Base-by-base conservation (phyloP, 1,139 yeast species). In the Scheffersomyces cryptocercus region DNA sequence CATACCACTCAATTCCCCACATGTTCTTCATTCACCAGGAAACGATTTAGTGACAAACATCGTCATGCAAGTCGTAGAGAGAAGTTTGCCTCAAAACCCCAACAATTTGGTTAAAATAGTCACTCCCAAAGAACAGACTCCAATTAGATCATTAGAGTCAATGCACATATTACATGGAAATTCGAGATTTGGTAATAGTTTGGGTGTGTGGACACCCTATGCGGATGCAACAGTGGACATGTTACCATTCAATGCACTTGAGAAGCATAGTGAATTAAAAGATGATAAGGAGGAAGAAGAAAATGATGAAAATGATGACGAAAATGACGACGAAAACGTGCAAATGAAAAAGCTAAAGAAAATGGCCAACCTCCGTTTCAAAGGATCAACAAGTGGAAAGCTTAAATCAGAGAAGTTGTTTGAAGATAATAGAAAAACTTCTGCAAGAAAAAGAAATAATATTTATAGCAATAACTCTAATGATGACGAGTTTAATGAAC, bases 171-270 rank as follows among this genome's bases (percentile, higher is more conserved):
- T 83, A 10, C 75, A 79, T 45, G 91, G 91, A 4, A 73, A 73
- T 29, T 79, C 88, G 0, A 66, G 90, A 42, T 79, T 77, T 52
- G 71, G 82, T 0, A 67, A 75, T 35, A 73, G 88, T 24, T 57
- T 83, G 44, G 93, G 90, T 0, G 72, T 79, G 4, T 87, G 95
- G 95, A 60, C 79, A 0, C 77, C 82, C 0, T 87, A 85, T 59
- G 90, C 93, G 0, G 82, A 82, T 52, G 81, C 80, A 1, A 65
- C 70, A 0, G 79, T 81, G 2, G 95, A 87, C 59, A 68, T 74
- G 16, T 71, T 82, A 3, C 90, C 93, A 0, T 66, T 86, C 31
- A 79, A 71, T 8, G 62, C 70, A 28, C 54, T 67, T 3, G 69
- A 65, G 5, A 53, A 58, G 3, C 82, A 71, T 44, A 41, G 56